Evolutionary conservation across 2,329 filamentous ascomycete genomes (phyloP).

Genomic region (Verticillium nonalfalfae): DNA sequence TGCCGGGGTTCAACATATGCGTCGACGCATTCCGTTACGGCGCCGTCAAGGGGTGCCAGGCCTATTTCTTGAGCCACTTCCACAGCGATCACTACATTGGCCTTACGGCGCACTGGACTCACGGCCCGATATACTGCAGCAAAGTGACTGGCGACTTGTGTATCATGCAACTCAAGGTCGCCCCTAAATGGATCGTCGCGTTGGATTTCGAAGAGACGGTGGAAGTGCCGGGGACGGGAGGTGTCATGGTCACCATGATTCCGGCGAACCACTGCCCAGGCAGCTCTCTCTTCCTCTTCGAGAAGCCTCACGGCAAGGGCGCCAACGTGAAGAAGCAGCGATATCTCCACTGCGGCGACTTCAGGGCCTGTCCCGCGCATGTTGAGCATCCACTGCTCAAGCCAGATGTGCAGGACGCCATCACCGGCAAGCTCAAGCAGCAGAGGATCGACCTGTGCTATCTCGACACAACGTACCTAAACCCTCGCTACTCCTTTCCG

Average conservation of each 20-base stretch:
- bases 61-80: slow-evolving; percentile 96
- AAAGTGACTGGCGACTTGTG: slow-evolving; percentile 87
- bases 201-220: slow-evolving; percentile 77
- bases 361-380: slow-evolving; percentile 82
- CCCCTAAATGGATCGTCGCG: slow-evolving; percentile 76
- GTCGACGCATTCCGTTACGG: slow-evolving; percentile 97
- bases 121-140: slow-evolving; percentile 96
- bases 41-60: slow-evolving; percentile 82
- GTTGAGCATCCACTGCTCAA: slow-evolving; percentile 74
- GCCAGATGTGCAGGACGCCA: slow-evolving; percentile 64
- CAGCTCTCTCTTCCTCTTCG: slow-evolving; percentile 87
- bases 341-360: slow-evolving; percentile 92
- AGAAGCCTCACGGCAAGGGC: slow-evolving; percentile 64
- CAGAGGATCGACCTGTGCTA: slow-evolving; percentile 95
- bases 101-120: slow-evolving; percentile 78
- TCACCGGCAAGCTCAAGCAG: slow-evolving; percentile 65
- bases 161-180: slow-evolving; percentile 76
- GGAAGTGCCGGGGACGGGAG: slow-evolving; percentile 75
- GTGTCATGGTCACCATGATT: slow-evolving; percentile 88
- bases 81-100: slow-evolving; percentile 98
- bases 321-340: slow-evolving; percentile 60
- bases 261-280: slow-evolving; percentile 95
- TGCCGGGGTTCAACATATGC: slow-evolving; percentile 86
- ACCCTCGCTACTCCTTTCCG: slow-evolving; percentile 91
- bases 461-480: slow-evolving; percentile 94